These are phyloP conservation scores for Talaromyces stipitatus DNA, from an alignment of 495 filamentous ascomycete species.

Conservation along the genomic window DNA sequence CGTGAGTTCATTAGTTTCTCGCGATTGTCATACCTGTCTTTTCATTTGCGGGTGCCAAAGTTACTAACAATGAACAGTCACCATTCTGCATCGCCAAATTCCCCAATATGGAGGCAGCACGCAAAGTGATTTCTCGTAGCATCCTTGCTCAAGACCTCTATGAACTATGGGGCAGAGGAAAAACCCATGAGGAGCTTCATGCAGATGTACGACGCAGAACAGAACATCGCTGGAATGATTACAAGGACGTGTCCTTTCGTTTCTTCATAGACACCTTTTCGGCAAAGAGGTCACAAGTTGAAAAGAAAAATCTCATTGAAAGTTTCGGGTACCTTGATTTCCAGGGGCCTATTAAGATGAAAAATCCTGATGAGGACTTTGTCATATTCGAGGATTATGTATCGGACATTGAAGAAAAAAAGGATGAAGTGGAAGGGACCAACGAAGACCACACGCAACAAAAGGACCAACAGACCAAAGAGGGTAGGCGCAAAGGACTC, in stretches of 20 bases:
- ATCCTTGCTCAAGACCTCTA: slow-evolving; percentile 76
- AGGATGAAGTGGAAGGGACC: slow-evolving; percentile 15
- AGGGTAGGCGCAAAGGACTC: slow-evolving; percentile 23
- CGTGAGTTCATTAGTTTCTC: too few species aligned
- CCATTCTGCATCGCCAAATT: slow-evolving; percentile 79
- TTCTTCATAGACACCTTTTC: slow-evolving; percentile 76
- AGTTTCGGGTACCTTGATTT: slow-evolving; percentile 74
- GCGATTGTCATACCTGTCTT: not conserved
- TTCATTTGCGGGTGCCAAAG: not conserved
- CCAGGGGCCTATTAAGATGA: slow-evolving; percentile 66
- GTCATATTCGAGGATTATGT: slow-evolving; percentile 73
- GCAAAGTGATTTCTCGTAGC: slow-evolving; percentile 59
- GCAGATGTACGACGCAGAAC: slow-evolving; percentile 49
- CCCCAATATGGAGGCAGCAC: slow-evolving; percentile 55
- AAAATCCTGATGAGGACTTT: slow-evolving; percentile 63
- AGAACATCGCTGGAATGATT: slow-evolving; percentile 55
- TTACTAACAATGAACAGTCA: slow-evolving; percentile 46
- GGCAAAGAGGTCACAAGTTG: slow-evolving; percentile 49
- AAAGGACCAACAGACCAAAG: slow-evolving; percentile 3
- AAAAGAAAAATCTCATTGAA: slow-evolving; percentile 66
- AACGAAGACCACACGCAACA: not conserved
- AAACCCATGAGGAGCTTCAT: slow-evolving; percentile 62
- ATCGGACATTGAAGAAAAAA: slow-evolving; percentile 27
- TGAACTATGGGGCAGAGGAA: slow-evolving; percentile 78
- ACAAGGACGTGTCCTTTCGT: slow-evolving; percentile 59